These are phyloP conservation scores for Dendrobium nobile DNA, from an alignment of 106 monocot genomes.

Conservation along the genomic window DNA sequence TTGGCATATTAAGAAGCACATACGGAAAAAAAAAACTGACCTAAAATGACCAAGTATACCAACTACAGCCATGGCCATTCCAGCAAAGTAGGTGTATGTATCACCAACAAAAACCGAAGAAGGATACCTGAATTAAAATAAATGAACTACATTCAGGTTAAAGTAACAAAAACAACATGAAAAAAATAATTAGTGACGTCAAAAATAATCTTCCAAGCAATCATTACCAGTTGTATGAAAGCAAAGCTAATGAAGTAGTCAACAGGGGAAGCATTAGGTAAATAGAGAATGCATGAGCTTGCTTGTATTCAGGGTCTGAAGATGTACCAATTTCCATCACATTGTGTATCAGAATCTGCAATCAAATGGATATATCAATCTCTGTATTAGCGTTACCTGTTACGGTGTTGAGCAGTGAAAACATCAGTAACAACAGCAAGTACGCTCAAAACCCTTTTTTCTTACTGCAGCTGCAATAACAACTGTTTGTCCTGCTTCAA, in stretches of 20 bases:
- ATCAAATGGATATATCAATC: conserved; percentile 9
- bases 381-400: conserved; percentile 12
- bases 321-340: conserved; percentile 95
- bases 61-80: conserved; percentile 92
- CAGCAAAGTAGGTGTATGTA: conserved; percentile 95
- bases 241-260: conserved; percentile 81
- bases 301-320: conserved; percentile 57
- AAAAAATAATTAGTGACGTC: background rate
- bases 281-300: conserved; percentile 94
- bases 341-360: conserved; percentile 90
- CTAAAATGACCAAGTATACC: conserved; percentile 98
- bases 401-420: background rate
- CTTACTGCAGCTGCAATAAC: conserved; percentile 90
- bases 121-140: conserved; percentile 62
- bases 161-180: background rate
- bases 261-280: conserved; percentile 65
- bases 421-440: background rate
- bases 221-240: conserved; percentile 86
- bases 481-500: conserved; percentile 92
- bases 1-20: background rate
- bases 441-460: background rate
- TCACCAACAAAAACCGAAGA: conserved; percentile 98
- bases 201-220: background rate
- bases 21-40: conserved; percentile 10
- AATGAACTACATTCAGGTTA: background rate